These are phyloP conservation scores for Pythium guiyangense DNA, from an alignment of 352 stramenopile species.

Conservation along the genomic window DNA sequence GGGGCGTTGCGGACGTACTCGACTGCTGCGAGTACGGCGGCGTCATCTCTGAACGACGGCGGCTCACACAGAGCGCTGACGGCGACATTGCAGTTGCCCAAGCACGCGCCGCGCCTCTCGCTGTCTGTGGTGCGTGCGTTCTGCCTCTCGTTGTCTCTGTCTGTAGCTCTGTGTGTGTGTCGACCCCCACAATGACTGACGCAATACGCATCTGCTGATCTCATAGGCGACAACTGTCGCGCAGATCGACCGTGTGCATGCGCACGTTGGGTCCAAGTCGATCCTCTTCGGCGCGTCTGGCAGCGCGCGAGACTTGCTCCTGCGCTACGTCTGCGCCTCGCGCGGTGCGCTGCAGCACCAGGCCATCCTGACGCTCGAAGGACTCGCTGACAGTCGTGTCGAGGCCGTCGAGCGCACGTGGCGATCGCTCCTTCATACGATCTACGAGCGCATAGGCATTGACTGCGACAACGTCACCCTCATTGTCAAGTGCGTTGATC, in stretches of 20 bases:
- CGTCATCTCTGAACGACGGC: too few species aligned
- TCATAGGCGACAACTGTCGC: slow-evolving; percentile 26
- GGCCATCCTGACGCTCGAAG: slow-evolving; percentile 24
- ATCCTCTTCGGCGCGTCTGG: slow-evolving; percentile 25
- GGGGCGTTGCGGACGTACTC: slow-evolving; percentile 17
- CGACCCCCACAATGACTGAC: background rate
- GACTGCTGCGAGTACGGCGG: background rate
- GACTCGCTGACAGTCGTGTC: slow-evolving; percentile 14
- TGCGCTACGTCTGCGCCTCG: slow-evolving; percentile 29
- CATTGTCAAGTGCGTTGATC: slow-evolving; percentile 40
- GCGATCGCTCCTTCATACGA: slow-evolving; percentile 31
- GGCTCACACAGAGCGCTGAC: background rate
- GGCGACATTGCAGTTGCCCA: slow-evolving; percentile 7
- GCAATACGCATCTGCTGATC: background rate
- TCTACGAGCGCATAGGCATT: slow-evolving; percentile 54
- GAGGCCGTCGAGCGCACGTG: slow-evolving; percentile 25
- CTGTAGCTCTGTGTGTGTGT: background rate
- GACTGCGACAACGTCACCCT: slow-evolving; percentile 52
- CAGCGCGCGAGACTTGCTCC: slow-evolving; percentile 30
- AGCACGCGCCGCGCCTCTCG: slow-evolving; percentile 16
- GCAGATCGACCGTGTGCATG: slow-evolving; percentile 38
- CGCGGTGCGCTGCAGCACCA: slow-evolving; percentile 16
- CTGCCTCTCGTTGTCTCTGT: background rate
- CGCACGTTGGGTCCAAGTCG: slow-evolving; percentile 28
- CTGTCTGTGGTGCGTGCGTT: slow-evolving; percentile 25